Conservation (phyloP, 805 yeast genomes). For the Dipodascus geniculatus region DNA sequence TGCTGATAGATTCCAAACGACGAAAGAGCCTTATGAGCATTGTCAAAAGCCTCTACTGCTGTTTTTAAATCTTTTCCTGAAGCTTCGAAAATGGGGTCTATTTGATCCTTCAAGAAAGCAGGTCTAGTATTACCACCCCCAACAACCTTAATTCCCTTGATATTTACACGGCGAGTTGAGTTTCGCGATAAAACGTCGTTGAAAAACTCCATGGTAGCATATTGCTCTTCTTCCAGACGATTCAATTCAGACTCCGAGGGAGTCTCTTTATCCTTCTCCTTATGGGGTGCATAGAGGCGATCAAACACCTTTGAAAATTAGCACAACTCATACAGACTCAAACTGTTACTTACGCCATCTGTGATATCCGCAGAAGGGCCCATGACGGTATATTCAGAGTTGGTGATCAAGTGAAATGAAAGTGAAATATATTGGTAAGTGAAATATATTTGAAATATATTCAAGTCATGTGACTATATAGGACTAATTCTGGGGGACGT, state of each 20-base stretch:
- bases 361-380: neutral
- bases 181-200: slow-evolving; percentile 16
- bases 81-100: slow-evolving; percentile 24
- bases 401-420: too few relatives aligned
- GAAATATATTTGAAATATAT: too few relatives aligned
- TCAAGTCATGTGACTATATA: neutral
- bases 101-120: slow-evolving; percentile 20
- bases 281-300: slow-evolving; percentile 11
- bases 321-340: neutral
- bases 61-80: slow-evolving; percentile 12
- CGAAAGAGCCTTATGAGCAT: slow-evolving; percentile 19
- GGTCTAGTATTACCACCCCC: slow-evolving; percentile 23
- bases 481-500: slow-evolving; percentile 8
- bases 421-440: too few relatives aligned
- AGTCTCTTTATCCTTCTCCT: slow-evolving; percentile 4
- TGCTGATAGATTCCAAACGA: slow-evolving; percentile 22
- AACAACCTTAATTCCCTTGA: slow-evolving; percentile 18
- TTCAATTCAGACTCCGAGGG: slow-evolving; percentile 3
- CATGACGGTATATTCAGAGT: neutral
- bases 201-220: slow-evolving; percentile 10
- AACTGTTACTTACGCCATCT: too few relatives aligned
- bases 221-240: slow-evolving; percentile 6
- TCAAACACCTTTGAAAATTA: slow-evolving; percentile 11
- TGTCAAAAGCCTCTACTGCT: slow-evolving; percentile 20
- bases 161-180: slow-evolving; percentile 18